Percentiles rank a stretch among this genome's conserved stretches.
Conservation (phyloP, 1,139 yeast species). For the Protomyces arabidopsidicola region DNA sequence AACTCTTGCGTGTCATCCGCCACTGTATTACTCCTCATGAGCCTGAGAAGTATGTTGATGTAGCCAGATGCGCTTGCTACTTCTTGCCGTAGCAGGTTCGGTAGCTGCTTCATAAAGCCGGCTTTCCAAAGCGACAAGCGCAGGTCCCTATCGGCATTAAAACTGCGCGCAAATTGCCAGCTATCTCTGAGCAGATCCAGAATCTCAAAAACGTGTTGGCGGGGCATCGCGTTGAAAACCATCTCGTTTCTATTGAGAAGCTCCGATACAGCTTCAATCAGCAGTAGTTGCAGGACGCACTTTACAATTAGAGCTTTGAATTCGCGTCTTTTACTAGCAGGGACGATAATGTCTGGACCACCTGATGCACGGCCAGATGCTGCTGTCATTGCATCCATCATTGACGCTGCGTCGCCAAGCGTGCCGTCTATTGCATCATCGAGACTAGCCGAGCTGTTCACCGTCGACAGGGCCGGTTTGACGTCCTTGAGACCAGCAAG, state of each 20-base stretch:
- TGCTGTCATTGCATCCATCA: slow-evolving; percentile 29
- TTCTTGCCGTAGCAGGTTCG: slow-evolving; percentile 87
- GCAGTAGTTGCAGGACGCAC: slow-evolving; percentile 79
- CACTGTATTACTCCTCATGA: slow-evolving; percentile 60
- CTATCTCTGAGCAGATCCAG: slow-evolving; percentile 61
- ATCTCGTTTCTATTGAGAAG: slow-evolving; percentile 56
- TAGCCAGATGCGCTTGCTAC: slow-evolving; percentile 84
- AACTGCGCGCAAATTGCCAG: slow-evolving; percentile 74
- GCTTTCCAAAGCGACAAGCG: slow-evolving; percentile 75
- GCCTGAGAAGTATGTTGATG: slow-evolving; percentile 70
- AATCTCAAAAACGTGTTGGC: slow-evolving; percentile 54
- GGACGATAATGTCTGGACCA: slow-evolving; percentile 17
- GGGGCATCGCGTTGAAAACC: slow-evolving; percentile 68
- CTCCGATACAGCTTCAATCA: slow-evolving; percentile 84
- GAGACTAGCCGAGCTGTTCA: slow-evolving; percentile 30
- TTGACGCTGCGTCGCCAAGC: slow-evolving; percentile 20
- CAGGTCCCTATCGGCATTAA: slow-evolving; percentile 83
- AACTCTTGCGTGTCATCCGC: slow-evolving; percentile 48
- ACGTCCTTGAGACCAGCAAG: slow-evolving; percentile 34
- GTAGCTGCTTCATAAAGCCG: slow-evolving; percentile 86
- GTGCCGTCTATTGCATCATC: slow-evolving; percentile 27
- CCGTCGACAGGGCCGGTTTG: slow-evolving; percentile 33
- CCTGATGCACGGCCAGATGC: not conserved
- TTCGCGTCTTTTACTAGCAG: slow-evolving; percentile 43
- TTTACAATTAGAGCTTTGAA: slow-evolving; percentile 84